These are phyloP conservation scores for Vitis hybrid DNA, from an alignment of 177 flowering plant genomes.

Conservation along the genomic window DNA sequence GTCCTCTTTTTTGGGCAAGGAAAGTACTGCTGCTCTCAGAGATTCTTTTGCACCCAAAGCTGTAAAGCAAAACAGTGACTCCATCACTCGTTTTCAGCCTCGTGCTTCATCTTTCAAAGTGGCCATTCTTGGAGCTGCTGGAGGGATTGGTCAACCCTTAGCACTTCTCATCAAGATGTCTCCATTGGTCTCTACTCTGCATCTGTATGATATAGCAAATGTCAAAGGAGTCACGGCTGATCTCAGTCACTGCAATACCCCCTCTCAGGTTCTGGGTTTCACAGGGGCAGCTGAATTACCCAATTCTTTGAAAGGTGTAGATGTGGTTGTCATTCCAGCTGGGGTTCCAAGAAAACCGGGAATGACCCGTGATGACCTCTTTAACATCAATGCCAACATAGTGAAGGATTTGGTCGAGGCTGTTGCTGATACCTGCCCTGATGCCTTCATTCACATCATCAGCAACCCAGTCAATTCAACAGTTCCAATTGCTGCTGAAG, in stretches of 20 bases:
- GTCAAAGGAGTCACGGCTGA: slow-evolving; percentile 88
- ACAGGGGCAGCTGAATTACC: slow-evolving; percentile 71
- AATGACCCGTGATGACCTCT: slow-evolving; percentile 86
- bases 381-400: slow-evolving; percentile 76
- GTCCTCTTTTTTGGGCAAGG: slow-evolving; percentile 53
- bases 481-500: slow-evolving; percentile 84
- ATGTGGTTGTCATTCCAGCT: slow-evolving; percentile 85
- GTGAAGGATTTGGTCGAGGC: slow-evolving; percentile 72
- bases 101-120: slow-evolving; percentile 70
- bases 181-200: slow-evolving; percentile 62
- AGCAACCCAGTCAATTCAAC: slow-evolving; percentile 91
- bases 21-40: slow-evolving; percentile 35
- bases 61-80: slow-evolving; percentile 26
- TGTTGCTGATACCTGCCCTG: slow-evolving; percentile 85
- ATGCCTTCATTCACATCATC: slow-evolving; percentile 84
- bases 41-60: slow-evolving; percentile 36
- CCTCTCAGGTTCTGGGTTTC: slow-evolving; percentile 67
- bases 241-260: slow-evolving; percentile 86
- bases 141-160: slow-evolving; percentile 79
- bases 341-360: slow-evolving; percentile 86
- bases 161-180: slow-evolving; percentile 80
- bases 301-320: slow-evolving; percentile 58
- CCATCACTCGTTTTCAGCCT: slow-evolving; percentile 29
- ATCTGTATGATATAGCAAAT: slow-evolving; percentile 79
- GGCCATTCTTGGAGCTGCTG: slow-evolving; percentile 79